These are phyloP conservation scores for Chrysoporthe austroafricana DNA, from an alignment of 2,329 filamentous ascomycete genomes.

Conservation along the genomic window DNA sequence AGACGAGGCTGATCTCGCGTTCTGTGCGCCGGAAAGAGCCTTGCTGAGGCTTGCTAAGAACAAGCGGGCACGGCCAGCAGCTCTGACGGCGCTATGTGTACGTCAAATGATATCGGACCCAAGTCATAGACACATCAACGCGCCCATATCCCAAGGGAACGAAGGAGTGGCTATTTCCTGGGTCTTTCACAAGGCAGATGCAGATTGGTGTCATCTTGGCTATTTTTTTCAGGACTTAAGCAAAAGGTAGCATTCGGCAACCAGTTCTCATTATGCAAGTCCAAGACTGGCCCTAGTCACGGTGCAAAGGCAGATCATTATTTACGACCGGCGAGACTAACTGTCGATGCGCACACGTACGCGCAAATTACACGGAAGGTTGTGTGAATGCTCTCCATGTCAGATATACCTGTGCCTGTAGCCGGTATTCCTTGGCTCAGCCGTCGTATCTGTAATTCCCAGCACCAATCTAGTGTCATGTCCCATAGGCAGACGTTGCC, in stretches of 20 bases:
- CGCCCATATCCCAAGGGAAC: not conserved
- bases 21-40: slow-evolving; percentile 1
- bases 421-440: not conserved
- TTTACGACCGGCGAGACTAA: not conserved
- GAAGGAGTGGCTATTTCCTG: not conserved
- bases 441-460: slow-evolving; percentile 3
- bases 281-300: not conserved
- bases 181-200: not conserved
- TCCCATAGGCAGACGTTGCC: not conserved
- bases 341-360: not conserved
- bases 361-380: not conserved
- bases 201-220: not conserved
- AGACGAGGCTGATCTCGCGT: not conserved
- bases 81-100: not conserved
- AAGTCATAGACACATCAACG: not conserved
- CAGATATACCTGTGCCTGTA: not conserved
- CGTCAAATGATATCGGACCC: not conserved
- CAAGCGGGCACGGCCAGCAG: not conserved
- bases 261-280: not conserved
- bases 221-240: not conserved
- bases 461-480: not conserved
- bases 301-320: not conserved
- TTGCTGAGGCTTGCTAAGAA: not conserved
- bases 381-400: not conserved
- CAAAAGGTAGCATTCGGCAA: not conserved